A percentile compares a stretch with the other conserved stretches of the same genome.
Conservation (phyloP, 1,284 basidiomycete species). For the Cryptococcus neoformans region DNA sequence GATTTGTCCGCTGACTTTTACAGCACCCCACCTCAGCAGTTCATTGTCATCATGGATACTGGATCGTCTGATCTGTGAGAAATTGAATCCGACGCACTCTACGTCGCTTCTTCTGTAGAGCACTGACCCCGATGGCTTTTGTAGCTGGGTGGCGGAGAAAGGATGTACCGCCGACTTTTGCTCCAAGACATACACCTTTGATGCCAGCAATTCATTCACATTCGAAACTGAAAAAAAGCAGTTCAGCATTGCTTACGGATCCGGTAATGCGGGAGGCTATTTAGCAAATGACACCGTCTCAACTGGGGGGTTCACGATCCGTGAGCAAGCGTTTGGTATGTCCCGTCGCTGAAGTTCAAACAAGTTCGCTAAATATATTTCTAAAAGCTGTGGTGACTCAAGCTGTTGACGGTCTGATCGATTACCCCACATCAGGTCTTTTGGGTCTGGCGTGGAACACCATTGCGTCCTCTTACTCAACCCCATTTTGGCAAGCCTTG, state of each 20-base stretch:
- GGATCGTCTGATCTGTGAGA: constrained; percentile 51
- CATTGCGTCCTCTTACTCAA: constrained; percentile 50
- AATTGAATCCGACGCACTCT: not conserved
- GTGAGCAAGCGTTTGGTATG: constrained; percentile 63
- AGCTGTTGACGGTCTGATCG: constrained; percentile 46
- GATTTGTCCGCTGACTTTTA: not conserved
- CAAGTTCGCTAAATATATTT: not conserved
- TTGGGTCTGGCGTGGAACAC: constrained; percentile 53
- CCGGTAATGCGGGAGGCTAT: constrained; percentile 66
- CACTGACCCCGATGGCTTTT: not conserved
- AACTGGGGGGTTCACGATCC: constrained; percentile 74
- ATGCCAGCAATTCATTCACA: constrained; percentile 26
- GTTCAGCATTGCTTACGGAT: constrained; percentile 79
- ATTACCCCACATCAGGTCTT: constrained; percentile 51
- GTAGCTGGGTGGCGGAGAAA: constrained; percentile 49
- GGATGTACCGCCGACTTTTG: constrained; percentile 36
- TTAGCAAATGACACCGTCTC: constrained; percentile 70
- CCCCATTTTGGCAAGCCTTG: constrained; percentile 60
- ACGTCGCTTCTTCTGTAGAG: not conserved
- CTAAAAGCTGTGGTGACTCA: constrained; percentile 49
- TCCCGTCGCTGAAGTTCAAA: not conserved
- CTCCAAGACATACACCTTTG: constrained; percentile 28
- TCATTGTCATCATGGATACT: constrained; percentile 54
- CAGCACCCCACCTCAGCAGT: constrained; percentile 51
- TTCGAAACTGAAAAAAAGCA: constrained; percentile 28